Evolutionary conservation across 2,329 filamentous ascomycete species (phyloP).

Genomic region (Ceratocystis cubensis): DNA sequence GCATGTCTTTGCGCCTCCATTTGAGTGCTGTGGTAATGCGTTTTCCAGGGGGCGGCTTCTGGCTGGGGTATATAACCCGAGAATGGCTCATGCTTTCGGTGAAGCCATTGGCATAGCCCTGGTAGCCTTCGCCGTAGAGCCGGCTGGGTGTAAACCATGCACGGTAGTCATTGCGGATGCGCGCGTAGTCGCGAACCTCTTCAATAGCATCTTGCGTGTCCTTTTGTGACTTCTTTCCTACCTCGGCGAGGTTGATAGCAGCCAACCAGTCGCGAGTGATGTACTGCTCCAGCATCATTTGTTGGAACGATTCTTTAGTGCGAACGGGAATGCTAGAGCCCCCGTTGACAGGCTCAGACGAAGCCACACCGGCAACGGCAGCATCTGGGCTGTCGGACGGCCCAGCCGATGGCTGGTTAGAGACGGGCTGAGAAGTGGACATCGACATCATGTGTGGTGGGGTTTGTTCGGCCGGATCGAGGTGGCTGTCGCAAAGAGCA

Average conservation of each 20-base stretch:
- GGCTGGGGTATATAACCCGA: slow-evolving; percentile 64
- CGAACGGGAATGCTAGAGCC: slow-evolving; percentile 31
- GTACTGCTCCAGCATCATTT: slow-evolving; percentile 42
- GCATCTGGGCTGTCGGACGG: slow-evolving; percentile 22
- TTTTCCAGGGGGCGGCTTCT: slow-evolving; percentile 64
- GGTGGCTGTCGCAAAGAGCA: slow-evolving; percentile 23
- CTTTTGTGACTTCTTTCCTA: slow-evolving; percentile 42
- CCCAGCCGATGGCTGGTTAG: background rate
- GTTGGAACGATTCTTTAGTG: slow-evolving; percentile 44
- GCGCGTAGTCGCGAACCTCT: slow-evolving; percentile 58
- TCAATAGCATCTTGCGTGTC: slow-evolving; percentile 51
- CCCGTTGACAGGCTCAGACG: slow-evolving; percentile 26
- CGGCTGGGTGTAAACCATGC: slow-evolving; percentile 43
- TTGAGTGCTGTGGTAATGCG: slow-evolving; percentile 61
- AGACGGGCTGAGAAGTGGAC: slow-evolving; percentile 7
- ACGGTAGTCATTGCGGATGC: slow-evolving; percentile 43
- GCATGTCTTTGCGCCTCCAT: slow-evolving; percentile 66
- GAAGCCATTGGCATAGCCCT: slow-evolving; percentile 74
- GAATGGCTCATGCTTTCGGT: slow-evolving; percentile 59
- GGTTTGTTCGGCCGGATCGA: slow-evolving; percentile 18
- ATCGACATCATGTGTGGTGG: slow-evolving; percentile 15
- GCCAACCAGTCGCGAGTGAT: slow-evolving; percentile 43
- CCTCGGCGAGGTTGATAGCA: slow-evolving; percentile 39
- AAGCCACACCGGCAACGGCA: slow-evolving; percentile 22
- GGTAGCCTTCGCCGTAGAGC: slow-evolving; percentile 64